These are phyloP conservation scores for Botrytis pseudocinerea DNA, from an alignment of 2,329 filamentous ascomycete genomes.

Conservation along the genomic window DNA sequence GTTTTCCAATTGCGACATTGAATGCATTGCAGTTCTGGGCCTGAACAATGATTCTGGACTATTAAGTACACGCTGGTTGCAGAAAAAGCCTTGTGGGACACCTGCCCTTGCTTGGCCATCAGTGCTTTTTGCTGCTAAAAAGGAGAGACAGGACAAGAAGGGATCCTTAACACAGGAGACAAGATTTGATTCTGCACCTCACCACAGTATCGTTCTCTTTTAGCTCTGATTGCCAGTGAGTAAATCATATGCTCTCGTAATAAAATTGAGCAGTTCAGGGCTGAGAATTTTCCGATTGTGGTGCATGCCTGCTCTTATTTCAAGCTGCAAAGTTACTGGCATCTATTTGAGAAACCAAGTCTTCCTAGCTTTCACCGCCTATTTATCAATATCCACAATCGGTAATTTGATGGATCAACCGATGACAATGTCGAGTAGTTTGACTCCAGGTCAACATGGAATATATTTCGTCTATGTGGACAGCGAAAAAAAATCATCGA, in stretches of 20 bases:
- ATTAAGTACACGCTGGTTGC: background rate
- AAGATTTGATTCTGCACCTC: too few species aligned
- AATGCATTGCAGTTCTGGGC: background rate
- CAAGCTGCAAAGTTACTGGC: background rate
- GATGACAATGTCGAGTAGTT: too few species aligned
- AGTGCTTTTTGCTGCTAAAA: background rate
- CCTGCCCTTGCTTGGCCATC: background rate
- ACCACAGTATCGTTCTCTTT: background rate
- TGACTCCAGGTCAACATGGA: too few species aligned
- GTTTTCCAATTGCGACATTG: background rate
- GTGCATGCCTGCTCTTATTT: background rate
- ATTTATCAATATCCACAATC: too few species aligned
- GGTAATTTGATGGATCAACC: too few species aligned
- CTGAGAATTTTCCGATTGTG: too few species aligned
- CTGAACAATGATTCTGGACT: background rate
- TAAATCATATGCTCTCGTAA: background rate
- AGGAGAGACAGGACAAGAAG: background rate
- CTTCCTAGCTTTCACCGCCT: too few species aligned
- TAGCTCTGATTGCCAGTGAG: background rate
- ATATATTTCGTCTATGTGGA: too few species aligned
- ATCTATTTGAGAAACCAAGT: too few species aligned
- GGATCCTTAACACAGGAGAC: background rate
- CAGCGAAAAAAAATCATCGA: too few species aligned
- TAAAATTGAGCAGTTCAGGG: background rate
- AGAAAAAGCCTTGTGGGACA: background rate